These are phyloP conservation scores for Pseudohyphozyma bogoriensis DNA, from an alignment of 768 basidiomycete species.

Conservation along the genomic window DNA sequence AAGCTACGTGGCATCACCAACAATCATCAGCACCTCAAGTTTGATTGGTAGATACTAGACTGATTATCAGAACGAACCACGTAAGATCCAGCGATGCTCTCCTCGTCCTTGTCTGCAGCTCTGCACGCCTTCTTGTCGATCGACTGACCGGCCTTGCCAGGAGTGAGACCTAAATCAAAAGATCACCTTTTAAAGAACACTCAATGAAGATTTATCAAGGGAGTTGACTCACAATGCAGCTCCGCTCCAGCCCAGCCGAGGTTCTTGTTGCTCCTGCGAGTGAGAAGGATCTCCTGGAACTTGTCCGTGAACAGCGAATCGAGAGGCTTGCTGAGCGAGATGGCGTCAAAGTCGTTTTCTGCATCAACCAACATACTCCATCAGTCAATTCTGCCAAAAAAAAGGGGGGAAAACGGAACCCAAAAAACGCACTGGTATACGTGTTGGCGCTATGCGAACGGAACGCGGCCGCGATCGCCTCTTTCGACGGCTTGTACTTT, in stretches of 20 bases:
- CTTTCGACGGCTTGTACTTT: conserved; percentile 52
- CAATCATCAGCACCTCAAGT: neutral
- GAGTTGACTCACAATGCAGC: no score
- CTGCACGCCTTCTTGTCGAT: conserved; percentile 38
- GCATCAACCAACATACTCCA: conserved; percentile 22
- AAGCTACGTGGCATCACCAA: conserved; percentile 20
- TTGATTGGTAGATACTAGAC: no score
- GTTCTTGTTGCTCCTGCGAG: conserved; percentile 45
- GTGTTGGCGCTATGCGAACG: conserved; percentile 47
- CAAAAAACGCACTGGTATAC: conserved; percentile 39
- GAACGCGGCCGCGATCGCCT: conserved; percentile 41
- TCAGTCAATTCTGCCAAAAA: no score
- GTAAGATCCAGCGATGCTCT: conserved; percentile 34
- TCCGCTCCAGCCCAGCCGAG: conserved; percentile 66
- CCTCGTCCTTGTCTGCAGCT: conserved; percentile 41
- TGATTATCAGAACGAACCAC: neutral
- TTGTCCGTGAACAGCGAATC: conserved; percentile 53
- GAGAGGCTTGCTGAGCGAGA: conserved; percentile 56
- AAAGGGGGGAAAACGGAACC: no score
- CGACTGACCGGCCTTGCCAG: conserved; percentile 39
- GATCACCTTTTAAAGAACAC: no score
- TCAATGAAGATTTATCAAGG: no score
- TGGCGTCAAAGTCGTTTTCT: conserved; percentile 45
- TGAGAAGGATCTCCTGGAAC: conserved; percentile 48
- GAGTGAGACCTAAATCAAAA: no score